Evolutionary conservation across 352 stramenopile genomes (phyloP).

Genomic region (Globisporangium cylindrosporum): DNA sequence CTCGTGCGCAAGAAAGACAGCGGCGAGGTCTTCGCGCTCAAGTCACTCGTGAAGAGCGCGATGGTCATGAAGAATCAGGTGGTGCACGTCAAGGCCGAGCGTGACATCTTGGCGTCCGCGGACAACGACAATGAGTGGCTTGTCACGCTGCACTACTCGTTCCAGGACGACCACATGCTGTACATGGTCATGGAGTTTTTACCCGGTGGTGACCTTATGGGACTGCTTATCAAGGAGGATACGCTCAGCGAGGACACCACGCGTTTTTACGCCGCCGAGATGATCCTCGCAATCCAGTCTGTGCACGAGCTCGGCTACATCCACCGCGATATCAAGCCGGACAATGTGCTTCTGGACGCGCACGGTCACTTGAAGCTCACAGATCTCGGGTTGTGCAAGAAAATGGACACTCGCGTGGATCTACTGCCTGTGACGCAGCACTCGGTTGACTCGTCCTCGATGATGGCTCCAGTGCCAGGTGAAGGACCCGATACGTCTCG

Average conservation of each 20-base stretch:
- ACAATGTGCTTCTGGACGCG: constrained; percentile 96
- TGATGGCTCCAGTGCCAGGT: constrained; percentile 13
- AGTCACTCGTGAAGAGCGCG: constrained; percentile 89
- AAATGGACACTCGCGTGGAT: constrained; percentile 90
- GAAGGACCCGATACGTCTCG: constrained; percentile 43
- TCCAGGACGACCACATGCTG: constrained; percentile 89
- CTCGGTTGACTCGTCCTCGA: constrained; percentile 31
- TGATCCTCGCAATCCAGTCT: constrained; percentile 96
- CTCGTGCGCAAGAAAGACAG: constrained; percentile 82
- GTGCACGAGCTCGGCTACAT: constrained; percentile 99
- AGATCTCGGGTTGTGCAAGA: constrained; percentile 98
- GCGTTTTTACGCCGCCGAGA: constrained; percentile 98
- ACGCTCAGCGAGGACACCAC: constrained; percentile 87
- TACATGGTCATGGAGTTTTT: constrained; percentile 99
- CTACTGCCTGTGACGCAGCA: constrained; percentile 79
- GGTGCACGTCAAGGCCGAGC: constrained; percentile 96
- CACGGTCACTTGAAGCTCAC: constrained; percentile 99
- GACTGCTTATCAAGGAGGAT: constrained; percentile 98
- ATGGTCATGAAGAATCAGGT: constrained; percentile 94
- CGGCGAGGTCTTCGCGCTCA: constrained; percentile 90
- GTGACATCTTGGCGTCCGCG: constrained; percentile 93
- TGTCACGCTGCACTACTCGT: constrained; percentile 97
- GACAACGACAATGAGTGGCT: constrained; percentile 97
- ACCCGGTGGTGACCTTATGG: constrained; percentile 99
- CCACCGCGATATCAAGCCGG: constrained; percentile 98